A percentile compares a stretch with the other conserved stretches of the same genome.
phyloP scores from a whole-genome alignment of 2,329 filamentous ascomycete genomes.

The Ophiostoma montium region DNA sequence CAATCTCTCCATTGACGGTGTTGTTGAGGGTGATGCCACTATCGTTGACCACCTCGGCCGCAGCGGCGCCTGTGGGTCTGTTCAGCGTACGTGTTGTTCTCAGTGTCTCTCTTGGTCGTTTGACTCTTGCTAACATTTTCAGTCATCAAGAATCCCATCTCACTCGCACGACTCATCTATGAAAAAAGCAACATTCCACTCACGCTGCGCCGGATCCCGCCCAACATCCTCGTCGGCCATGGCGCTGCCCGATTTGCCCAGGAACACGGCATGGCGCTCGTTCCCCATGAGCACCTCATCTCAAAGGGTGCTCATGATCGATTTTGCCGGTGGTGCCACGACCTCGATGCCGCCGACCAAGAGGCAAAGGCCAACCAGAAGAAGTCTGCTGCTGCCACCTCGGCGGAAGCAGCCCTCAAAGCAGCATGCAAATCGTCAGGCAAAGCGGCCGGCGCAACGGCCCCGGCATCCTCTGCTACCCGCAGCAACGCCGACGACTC shows the following conservation, averaged over 20 bases:
- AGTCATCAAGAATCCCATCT: slow-evolving; percentile 91
- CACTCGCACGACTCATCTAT: slow-evolving; percentile 68
- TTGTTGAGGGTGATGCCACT: slow-evolving; percentile 88
- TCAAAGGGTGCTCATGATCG: slow-evolving; percentile 67
- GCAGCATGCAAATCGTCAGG: too few relatives aligned
- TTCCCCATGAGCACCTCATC: slow-evolving; percentile 65
- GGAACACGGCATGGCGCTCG: slow-evolving; percentile 57
- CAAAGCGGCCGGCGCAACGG: background rate
- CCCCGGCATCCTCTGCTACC: background rate
- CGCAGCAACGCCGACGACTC: background rate
- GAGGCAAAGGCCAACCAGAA: background rate
- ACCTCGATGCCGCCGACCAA: slow-evolving; percentile 37
- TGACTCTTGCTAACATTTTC: background rate
- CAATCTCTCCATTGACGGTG: slow-evolving; percentile 80
- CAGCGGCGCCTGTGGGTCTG: slow-evolving; percentile 86
- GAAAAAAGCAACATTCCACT: slow-evolving; percentile 62
- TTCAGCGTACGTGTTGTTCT: slow-evolving; percentile 50
- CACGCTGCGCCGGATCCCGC: slow-evolving; percentile 78
- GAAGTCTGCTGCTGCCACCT: background rate
- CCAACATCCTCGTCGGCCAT: slow-evolving; percentile 76
- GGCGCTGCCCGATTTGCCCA: slow-evolving; percentile 80
- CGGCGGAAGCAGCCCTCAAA: background rate
- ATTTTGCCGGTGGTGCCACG: slow-evolving; percentile 64
- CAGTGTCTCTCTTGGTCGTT: slow-evolving; percentile 12
- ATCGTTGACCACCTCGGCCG: slow-evolving; percentile 82